These are phyloP conservation scores for Fagopyrum tataricum DNA, from an alignment of 148 eudicot species.

Conservation along the genomic window DNA sequence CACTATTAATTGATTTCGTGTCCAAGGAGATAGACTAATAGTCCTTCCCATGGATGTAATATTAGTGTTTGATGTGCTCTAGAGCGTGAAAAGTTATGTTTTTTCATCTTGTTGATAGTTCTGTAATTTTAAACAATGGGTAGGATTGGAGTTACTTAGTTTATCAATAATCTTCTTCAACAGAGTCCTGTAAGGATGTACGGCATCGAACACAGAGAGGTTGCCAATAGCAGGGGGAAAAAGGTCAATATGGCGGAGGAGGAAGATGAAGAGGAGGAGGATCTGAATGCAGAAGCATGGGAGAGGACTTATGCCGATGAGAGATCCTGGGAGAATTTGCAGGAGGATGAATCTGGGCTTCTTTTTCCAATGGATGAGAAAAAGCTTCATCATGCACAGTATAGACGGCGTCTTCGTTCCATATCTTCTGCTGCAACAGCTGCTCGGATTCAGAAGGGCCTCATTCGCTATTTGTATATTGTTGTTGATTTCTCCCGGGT, in stretches of 20 bases:
- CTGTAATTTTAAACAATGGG: neutral
- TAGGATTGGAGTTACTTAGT: neutral
- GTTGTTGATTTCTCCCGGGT: slow-evolving; percentile 88
- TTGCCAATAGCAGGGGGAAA: slow-evolving; percentile 15
- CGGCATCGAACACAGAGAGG: slow-evolving; percentile 15
- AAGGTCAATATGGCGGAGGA: slow-evolving; percentile 17
- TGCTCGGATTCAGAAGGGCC: slow-evolving; percentile 83
- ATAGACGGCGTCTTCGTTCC: slow-evolving; percentile 69
- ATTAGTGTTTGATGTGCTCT: neutral
- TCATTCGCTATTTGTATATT: slow-evolving; percentile 73
- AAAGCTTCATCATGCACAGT: slow-evolving; percentile 67
- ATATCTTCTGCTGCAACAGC: slow-evolving; percentile 43
- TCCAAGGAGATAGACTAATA: too few relatives aligned
- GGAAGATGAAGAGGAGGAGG: slow-evolving; percentile 26
- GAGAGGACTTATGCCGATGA: slow-evolving; percentile 85
- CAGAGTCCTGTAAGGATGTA: slow-evolving; percentile 3
- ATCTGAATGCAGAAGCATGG: slow-evolving; percentile 55
- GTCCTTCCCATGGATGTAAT: neutral
- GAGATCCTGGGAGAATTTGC: slow-evolving; percentile 85
- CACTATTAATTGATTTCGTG: too few relatives aligned
- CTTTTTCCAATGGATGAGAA: slow-evolving; percentile 75
- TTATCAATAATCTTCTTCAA: neutral
- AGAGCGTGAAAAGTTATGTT: neutral
- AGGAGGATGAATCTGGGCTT: slow-evolving; percentile 89
- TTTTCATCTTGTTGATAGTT: neutral